Base-by-base conservation (phyloP, 208 protist genomes). In the Acanthamoeba lenticulata region DNA sequence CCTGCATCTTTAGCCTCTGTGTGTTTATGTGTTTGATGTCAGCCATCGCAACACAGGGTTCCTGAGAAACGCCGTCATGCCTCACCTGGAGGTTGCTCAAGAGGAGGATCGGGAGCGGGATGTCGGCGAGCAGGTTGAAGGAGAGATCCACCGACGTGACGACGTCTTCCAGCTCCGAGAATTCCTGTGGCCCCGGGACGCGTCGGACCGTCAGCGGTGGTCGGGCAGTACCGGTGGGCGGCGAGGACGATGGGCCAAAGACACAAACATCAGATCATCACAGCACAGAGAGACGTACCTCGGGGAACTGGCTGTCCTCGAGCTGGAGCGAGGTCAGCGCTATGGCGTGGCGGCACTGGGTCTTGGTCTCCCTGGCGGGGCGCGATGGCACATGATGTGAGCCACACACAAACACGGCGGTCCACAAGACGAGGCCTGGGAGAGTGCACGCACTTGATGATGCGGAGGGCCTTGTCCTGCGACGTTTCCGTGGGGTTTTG, bases 1-100 rank as follows among this genome's bases (percentile, higher is more conserved):
- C n/a, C 36, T 74, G 65, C 65, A 74, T 74, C 65, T 74, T 74
- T 1, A 74, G 65, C 34, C 27, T 74, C 65, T 74, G 65, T n/a
- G n/a, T n/a, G n/a, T n/a, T n/a, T n/a, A n/a, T n/a, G n/a, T n/a
- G n/a, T n/a, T 57, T 57, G 17, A 24, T 21, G 52, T 11, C 52
- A 21, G 17, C 2, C 52, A 21, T 21, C 7, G 52, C 52, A 21
- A 52, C 45, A 52, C n/a, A n/a, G n/a, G n/a, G n/a, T n/a, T n/a
- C n/a, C n/a, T n/a, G n/a, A n/a, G 52, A 57, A 21, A 57, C 7
- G 17, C 52, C 9, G 45, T 69, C 27, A 6, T 27, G 29, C 4
- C 34, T 1, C 15, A 19, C 65, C 65, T 74, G 65, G 9, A 74
- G n/a, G 15, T 74, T 74, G 34, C 65, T 74, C 19, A 74, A 38